phyloP scores from a whole-genome alignment of 176 grass and related monocot species.

The Juncus effusus region DNA sequence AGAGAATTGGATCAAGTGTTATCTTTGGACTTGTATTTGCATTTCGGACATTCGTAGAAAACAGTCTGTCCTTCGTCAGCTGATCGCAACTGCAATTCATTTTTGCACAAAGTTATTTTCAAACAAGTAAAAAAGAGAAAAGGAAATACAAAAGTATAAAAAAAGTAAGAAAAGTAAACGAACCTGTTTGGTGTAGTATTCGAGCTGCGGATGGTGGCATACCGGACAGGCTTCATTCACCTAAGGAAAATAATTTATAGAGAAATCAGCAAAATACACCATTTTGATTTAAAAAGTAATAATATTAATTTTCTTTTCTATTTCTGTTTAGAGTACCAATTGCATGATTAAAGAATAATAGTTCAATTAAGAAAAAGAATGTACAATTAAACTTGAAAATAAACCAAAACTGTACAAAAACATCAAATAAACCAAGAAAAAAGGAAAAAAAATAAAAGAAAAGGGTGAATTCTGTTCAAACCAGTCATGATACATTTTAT shows the following conservation, averaged over 20 bases:
- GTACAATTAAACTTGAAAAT: no score
- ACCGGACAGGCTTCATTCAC: slow-evolving; percentile 36
- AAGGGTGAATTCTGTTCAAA: no score
- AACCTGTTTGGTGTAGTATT: slow-evolving; percentile 69
- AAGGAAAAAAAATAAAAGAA: no score
- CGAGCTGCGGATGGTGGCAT: slow-evolving; percentile 39
- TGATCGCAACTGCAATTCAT: slow-evolving; percentile 58
- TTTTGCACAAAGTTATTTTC: not conserved
- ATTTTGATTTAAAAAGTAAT: not conserved
- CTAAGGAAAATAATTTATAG: slow-evolving; percentile 15
- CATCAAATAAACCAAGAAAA: no score
- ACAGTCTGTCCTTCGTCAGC: slow-evolving; percentile 72
- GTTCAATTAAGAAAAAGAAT: no score
- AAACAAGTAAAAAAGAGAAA: not conserved
- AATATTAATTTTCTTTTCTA: not conserved
- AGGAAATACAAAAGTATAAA: not conserved
- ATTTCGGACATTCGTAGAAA: slow-evolving; percentile 52
- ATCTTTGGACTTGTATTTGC: slow-evolving; percentile 29
- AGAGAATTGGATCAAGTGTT: slow-evolving; percentile 39
- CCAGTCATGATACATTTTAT: no score
- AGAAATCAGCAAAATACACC: not conserved
- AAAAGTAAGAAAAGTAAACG: slow-evolving; percentile 23
- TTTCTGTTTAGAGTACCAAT: not conserved
- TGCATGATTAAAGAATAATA: no score
- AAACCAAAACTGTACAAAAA: no score